Conservation (phyloP, 371 early-diverging fungal genomes). For the Mucor ambiguus region DNA sequence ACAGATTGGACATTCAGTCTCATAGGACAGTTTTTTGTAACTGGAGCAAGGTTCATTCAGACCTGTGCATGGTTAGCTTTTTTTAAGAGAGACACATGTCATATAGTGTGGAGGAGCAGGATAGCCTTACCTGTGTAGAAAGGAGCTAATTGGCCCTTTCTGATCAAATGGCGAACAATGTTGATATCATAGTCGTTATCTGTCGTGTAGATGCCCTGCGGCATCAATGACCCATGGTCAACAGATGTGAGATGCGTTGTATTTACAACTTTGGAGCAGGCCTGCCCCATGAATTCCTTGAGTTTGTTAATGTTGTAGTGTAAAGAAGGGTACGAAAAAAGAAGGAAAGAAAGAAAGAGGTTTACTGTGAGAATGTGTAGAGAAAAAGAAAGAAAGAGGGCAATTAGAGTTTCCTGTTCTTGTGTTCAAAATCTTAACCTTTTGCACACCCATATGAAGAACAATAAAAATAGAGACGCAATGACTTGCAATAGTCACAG, state of each 20-base stretch:
- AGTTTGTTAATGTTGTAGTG: background rate
- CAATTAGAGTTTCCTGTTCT: constrained; percentile 1
- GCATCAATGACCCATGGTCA: constrained; percentile 66
- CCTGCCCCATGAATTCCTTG: constrained; percentile 9
- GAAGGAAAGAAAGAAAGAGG: background rate
- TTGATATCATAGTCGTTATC: constrained; percentile 71
- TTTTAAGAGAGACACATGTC: background rate
- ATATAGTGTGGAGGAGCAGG: background rate
- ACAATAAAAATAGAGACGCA: background rate
- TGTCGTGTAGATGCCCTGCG: constrained; percentile 67
- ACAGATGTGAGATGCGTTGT: constrained; percentile 16
- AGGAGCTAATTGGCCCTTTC: constrained; percentile 76
- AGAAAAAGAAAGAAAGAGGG: background rate
- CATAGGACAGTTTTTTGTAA: constrained; percentile 13
- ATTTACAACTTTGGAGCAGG: constrained; percentile 15
- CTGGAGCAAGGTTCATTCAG: constrained; percentile 31
- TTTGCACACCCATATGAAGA: background rate
- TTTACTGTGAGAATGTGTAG: background rate
- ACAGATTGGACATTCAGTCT: constrained; percentile 89
- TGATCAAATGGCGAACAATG: constrained; percentile 69
- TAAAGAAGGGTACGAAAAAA: background rate
- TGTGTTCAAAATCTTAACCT: background rate
- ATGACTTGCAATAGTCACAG: constrained; percentile 2
- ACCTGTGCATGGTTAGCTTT: constrained; percentile 1
- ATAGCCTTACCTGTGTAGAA: constrained; percentile 72